Percentiles rank a stretch among this genome's conserved stretches.
Conservation (phyloP, 257 asterid genomes). For the Vinca minor region DNA sequence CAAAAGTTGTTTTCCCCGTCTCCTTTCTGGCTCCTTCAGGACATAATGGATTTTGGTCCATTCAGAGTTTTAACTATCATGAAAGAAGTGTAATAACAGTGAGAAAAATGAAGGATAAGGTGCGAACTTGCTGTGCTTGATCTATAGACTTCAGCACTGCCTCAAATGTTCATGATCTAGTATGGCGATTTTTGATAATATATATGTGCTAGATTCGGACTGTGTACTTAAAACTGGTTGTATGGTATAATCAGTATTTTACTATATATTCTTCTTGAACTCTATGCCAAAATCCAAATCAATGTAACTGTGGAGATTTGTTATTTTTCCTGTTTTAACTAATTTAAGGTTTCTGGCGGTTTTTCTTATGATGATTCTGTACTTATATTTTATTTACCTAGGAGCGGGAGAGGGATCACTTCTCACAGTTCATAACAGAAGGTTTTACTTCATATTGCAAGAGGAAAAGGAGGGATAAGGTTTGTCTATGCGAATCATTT, state of each 20-base stretch:
- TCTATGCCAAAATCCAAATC: too few relatives aligned
- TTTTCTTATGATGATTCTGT: background rate
- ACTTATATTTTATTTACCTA: conserved; percentile 22
- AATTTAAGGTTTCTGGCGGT: background rate
- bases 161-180: background rate
- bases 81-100: background rate
- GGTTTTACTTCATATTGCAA: conserved; percentile 96
- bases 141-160: background rate
- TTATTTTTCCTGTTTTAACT: background rate
- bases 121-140: background rate
- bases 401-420: conserved; percentile 97
- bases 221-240: background rate
- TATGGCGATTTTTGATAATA: background rate
- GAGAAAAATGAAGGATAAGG: background rate
- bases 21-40: background rate
- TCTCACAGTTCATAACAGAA: conserved; percentile 92
- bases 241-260: background rate
- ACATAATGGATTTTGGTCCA: background rate
- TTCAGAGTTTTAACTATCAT: background rate
- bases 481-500: conserved; percentile 11
- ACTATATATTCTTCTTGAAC: background rate
- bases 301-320: too few relatives aligned
- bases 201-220: background rate
- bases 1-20: background rate
- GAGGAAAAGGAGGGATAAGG: conserved; percentile 97